phyloP scores from a whole-genome alignment of 352 stramenopile genomes.

The Phytopythium sindhum region DNA sequence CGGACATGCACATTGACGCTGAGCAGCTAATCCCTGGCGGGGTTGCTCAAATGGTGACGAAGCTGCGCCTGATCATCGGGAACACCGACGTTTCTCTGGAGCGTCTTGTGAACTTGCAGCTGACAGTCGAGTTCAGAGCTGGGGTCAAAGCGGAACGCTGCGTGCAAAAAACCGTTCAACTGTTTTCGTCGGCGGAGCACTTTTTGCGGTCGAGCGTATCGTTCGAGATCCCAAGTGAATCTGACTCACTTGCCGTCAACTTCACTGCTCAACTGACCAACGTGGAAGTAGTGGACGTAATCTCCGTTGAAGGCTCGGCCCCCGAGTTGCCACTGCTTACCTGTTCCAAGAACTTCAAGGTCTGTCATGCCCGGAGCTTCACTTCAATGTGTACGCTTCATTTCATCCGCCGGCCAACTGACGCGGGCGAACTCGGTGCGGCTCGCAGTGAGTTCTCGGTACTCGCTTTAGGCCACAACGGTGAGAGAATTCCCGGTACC shows the following conservation, averaged over 20 bases:
- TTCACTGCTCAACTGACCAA: constrained; percentile 16
- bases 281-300: no score
- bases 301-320: not conserved
- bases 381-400: constrained; percentile 27
- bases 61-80: constrained; percentile 17
- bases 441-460: constrained; percentile 25
- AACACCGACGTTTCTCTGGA: constrained; percentile 3
- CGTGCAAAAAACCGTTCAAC: constrained; percentile 23
- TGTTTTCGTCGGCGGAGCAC: constrained; percentile 19
- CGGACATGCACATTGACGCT: constrained; percentile 45
- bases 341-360: constrained; percentile 25
- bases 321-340: constrained; percentile 19
- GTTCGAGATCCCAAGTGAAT: constrained; percentile 35
- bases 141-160: not conserved
- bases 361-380: constrained; percentile 36
- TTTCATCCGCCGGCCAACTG: constrained; percentile 14
- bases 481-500: constrained; percentile 31
- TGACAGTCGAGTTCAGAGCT: not conserved
- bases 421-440: constrained; percentile 11
- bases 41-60: constrained; percentile 26
- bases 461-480: constrained; percentile 45
- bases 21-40: constrained; percentile 49
- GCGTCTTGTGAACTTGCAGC: not conserved
- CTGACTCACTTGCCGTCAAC: constrained; percentile 16
- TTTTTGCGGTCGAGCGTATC: constrained; percentile 16